Evolutionary conservation across 2,329 filamentous ascomycete species (phyloP), one percentile per base, ranked within the genome.

Genomic region (Xylaria sp.): DNA sequence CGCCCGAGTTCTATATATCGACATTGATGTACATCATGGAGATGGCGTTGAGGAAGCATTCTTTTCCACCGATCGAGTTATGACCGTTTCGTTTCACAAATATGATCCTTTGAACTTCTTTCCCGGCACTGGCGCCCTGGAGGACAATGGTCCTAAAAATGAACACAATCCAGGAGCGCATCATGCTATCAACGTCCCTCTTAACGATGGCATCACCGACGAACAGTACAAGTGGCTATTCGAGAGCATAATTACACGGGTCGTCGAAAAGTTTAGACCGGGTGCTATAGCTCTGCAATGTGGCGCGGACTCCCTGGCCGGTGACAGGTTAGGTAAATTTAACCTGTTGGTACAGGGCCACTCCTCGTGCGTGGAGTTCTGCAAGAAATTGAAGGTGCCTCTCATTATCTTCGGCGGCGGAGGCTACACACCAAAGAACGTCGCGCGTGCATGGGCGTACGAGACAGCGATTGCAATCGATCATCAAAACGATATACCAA

Each of bases 271-370:
- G 70, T 99, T 97, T 83, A 89, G 90, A n/a, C 96, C 96, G 0
- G 89, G 89, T 60, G 95, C 93, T 53, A 97, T 99, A 75, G 95
- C 97, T 6, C 85, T 99, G 1, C 96, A 99, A 81, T 98, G 96
- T 78, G 96, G 96, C 67, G 96, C 95, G 53, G 96, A 99, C 83
- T 97, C 93, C 48, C 87, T 99, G 0, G 95, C 94, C 47, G 95
- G 96, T 70, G 96, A 99, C 81, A 88, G 96, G 24, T 88, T 99
- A 0, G 96, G 96, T 57, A 92, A 94, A 71, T 99, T 99, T 86
- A 99, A 98, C 78, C 89, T 99, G 68, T 97, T 97, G 79, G 96
- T 99, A 68, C 91, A 93, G 78, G 95, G 94, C 14, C 96, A 99
- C 81, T 95, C 94, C 61, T 91, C 91, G 71, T 99, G 96, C 79